Evolutionary conservation across 257 asterid species (phyloP).

Genomic region (Parsonsia alboflavescens): DNA sequence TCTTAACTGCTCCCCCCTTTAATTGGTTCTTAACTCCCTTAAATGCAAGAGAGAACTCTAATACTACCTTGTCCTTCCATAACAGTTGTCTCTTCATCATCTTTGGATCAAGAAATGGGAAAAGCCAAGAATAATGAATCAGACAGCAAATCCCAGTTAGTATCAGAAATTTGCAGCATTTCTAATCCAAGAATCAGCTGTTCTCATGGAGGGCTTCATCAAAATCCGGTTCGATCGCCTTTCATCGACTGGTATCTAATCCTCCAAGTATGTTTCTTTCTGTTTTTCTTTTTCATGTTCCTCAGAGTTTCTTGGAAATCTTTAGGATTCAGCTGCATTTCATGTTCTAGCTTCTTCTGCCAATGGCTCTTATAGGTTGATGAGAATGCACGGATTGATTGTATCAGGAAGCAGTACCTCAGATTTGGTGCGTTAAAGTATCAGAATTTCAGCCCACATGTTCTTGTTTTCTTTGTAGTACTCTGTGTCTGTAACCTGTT

Average conservation of each 20-base stretch:
- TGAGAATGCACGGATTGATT: conserved; percentile 47
- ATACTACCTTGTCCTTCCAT: neutral
- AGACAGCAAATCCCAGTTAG: conserved; percentile 44
- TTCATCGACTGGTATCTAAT: conserved; percentile 69
- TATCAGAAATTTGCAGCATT: conserved; percentile 43
- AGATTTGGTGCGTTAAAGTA: conserved; percentile 44
- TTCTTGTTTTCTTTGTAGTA: neutral
- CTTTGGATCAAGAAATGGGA: conserved; percentile 24
- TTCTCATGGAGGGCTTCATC: conserved; percentile 28
- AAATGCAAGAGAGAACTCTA: conserved; percentile 8
- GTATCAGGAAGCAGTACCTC: conserved; percentile 52
- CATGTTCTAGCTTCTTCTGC: neutral
- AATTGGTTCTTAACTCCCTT: neutral
- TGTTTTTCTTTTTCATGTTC: neutral
- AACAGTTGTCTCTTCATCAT: neutral
- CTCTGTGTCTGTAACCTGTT: neutral
- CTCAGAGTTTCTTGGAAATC: neutral
- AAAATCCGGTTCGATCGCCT: conserved; percentile 15
- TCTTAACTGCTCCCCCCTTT: conserved; percentile 60
- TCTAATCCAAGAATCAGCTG: conserved; percentile 34
- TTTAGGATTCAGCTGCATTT: neutral
- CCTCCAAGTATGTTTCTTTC: conserved; percentile 36
- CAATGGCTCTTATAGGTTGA: conserved; percentile 36
- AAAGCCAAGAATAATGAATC: conserved; percentile 30
- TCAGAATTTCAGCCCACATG: neutral